phyloP scores from a whole-genome alignment of 306 rosid species.

The Lupinus albus region DNA sequence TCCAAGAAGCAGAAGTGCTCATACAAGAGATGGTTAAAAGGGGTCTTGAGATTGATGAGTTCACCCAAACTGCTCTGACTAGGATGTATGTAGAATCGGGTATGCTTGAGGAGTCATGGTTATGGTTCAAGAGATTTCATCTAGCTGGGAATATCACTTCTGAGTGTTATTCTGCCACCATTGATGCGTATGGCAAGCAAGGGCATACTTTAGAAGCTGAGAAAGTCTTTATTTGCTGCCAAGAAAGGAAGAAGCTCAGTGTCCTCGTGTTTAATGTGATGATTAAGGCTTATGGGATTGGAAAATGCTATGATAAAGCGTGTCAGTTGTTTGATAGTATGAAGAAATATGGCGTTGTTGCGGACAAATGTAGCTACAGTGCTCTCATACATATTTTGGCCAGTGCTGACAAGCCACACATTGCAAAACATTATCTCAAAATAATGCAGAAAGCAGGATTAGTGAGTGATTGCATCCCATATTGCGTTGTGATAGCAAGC shows the following conservation, averaged over 20 bases:
- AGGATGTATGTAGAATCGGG: conserved; percentile 72
- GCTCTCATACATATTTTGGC: conserved; percentile 78
- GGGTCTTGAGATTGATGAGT: conserved; percentile 71
- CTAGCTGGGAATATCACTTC: conserved; percentile 61
- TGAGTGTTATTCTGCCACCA: conserved; percentile 73
- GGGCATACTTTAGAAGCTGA: conserved; percentile 74
- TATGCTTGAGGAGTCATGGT: conserved; percentile 71
- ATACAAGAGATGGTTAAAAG: conserved; percentile 67
- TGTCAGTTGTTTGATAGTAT: conserved; percentile 67
- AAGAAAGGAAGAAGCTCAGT: conserved; percentile 57
- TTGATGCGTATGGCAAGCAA: conserved; percentile 78
- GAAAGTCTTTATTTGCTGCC: conserved; percentile 68
- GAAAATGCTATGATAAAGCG: conserved; percentile 56
- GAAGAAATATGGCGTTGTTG: conserved; percentile 54
- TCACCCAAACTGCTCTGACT: conserved; percentile 74
- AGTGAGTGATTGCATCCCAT: conserved; percentile 68
- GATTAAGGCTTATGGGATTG: conserved; percentile 84
- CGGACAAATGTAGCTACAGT: conserved; percentile 69
- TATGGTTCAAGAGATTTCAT: conserved; percentile 77
- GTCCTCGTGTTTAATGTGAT: conserved; percentile 55
- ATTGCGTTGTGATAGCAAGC: conserved; percentile 74
- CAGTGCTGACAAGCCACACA: conserved; percentile 61
- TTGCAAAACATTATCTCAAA: conserved; percentile 61
- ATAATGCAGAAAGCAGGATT: conserved; percentile 74
- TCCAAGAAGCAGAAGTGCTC: conserved; percentile 61